Evolutionary conservation across 352 stramenopile species (phyloP), one percentile per base, ranked within the genome.

Genomic region (Phytophthora pluvialis): DNA sequence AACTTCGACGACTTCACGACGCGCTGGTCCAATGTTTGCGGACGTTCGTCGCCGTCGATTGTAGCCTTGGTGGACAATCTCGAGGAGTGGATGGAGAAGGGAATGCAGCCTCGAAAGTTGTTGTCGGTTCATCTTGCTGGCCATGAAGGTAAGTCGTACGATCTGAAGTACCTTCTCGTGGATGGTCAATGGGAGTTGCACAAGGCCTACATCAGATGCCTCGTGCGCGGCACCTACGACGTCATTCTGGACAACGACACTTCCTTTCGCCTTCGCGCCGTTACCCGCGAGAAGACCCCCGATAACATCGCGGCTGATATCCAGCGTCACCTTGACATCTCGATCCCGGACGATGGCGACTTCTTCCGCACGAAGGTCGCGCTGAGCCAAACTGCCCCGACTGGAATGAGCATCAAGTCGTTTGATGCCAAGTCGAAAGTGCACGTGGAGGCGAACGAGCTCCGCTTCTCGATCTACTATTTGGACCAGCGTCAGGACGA

Each of bases 91-190:
- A 61, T 66, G 52, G 54, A 67, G 48, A 45, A 61, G 40, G 61
- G 15, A 0, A 32, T 60, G 15, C 45, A 58, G 28, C 42, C 39
- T 25, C 39, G 33, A 11, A 67, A 59, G 21, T 21, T 18, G n/a
- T 11, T 78, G 21, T 64, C 64, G 7, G 45, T 79, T n/a, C 64
- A 79, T 49, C 15, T 83, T 44, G 47, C 52, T 25, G 43, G 38
- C 11, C 44, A 45, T 5, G 13, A 51, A 47, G 44, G 47, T 4
- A 46, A 42, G 3, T 64, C 45, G 3, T 79, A 67, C 44, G 57
- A 76, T 8, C 26, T 88, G 16, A 88, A 85, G 57, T 88, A 77
- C 32, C 53, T 62, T 40, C 52, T 77, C n/a, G 54, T 71, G 3
- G 51, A 77, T 26, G 70, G 71, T 3, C 32, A 75, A 8, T 84